Evolutionary conservation across 2,329 filamentous ascomycete species (phyloP).

Genomic region (Hirsutella thompsonii): DNA sequence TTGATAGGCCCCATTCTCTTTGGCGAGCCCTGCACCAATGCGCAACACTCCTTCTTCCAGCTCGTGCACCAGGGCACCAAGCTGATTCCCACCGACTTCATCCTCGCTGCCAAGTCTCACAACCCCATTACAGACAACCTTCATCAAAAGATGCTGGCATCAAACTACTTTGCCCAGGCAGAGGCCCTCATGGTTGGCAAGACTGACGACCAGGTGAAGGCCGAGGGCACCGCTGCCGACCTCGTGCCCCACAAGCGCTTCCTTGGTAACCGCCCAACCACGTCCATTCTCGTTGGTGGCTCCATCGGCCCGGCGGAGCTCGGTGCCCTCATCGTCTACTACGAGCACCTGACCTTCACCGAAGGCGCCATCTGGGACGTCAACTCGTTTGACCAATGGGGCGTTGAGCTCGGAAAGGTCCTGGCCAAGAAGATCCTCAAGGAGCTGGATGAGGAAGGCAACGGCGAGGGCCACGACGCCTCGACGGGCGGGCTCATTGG

Average conservation of each 20-base stretch:
- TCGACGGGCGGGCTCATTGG: conserved; percentile 83
- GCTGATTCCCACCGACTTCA: conserved; percentile 96
- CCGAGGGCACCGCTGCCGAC: conserved; percentile 58
- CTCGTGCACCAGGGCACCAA: conserved; percentile 98
- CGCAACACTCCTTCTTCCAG: conserved; percentile 99
- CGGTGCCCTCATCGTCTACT: conserved; percentile 93
- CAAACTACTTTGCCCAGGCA: conserved; percentile 82
- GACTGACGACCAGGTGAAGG: conserved; percentile 65
- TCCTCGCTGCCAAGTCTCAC: conserved; percentile 90
- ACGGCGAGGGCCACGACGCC: conserved; percentile 63
- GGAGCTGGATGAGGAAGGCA: conserved; percentile 72
- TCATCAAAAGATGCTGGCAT: conserved; percentile 92
- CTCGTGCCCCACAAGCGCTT: conserved; percentile 98
- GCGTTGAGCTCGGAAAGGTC: conserved; percentile 93
- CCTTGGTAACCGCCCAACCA: conserved; percentile 93
- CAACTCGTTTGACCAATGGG: conserved; percentile 99
- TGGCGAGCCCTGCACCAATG: conserved; percentile 96
- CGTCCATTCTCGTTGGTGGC: conserved; percentile 77
- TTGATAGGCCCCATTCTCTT: conserved; percentile 68
- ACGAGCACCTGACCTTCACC: conserved; percentile 96
- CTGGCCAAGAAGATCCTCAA: conserved; percentile 82
- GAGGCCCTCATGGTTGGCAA: conserved; percentile 89
- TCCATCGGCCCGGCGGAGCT: conserved; percentile 90
- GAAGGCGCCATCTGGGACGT: conserved; percentile 99
- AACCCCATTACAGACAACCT: conserved; percentile 87